Percentiles rank a stretch among this genome's conserved stretches.
Conservation (phyloP, 371 early-diverging fungal species). For the Actinomortierella ambigua region DNA sequence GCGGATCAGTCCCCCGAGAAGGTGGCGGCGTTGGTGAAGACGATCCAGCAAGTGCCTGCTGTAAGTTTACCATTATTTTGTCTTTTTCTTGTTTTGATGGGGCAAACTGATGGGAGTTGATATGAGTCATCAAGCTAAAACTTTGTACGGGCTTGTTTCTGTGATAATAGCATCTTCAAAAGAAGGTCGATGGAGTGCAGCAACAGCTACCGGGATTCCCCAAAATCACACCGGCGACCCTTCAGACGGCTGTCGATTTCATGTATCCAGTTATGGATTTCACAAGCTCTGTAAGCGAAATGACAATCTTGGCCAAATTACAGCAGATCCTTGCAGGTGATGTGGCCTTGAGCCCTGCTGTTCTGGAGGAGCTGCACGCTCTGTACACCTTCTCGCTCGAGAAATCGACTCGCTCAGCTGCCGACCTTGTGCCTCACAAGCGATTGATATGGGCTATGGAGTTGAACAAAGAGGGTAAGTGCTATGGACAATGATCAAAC, state of each 20-base stretch:
- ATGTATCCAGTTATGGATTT: slow-evolving; percentile 61
- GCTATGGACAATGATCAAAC: too few species aligned
- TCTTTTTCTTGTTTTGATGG: neutral
- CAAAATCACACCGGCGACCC: slow-evolving; percentile 23
- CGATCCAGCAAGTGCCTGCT: slow-evolving; percentile 61
- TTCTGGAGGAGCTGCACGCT: slow-evolving; percentile 34
- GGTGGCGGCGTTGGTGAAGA: slow-evolving; percentile 56
- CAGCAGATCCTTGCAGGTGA: slow-evolving; percentile 29
- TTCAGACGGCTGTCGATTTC: slow-evolving; percentile 28
- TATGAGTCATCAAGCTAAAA: too few species aligned
- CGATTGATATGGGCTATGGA: slow-evolving; percentile 71
- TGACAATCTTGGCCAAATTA: slow-evolving; percentile 56
- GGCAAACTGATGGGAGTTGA: too few species aligned
- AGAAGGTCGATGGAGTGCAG: slow-evolving; percentile 46
- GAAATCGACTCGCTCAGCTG: slow-evolving; percentile 63
- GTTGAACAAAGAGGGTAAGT: slow-evolving; percentile 38
- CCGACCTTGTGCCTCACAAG: slow-evolving; percentile 71
- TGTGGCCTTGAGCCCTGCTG: slow-evolving; percentile 6
- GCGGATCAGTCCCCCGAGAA: slow-evolving; percentile 63
- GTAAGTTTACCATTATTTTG: slow-evolving; percentile 28
- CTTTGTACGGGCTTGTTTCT: too few species aligned
- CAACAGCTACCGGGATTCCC: slow-evolving; percentile 42
- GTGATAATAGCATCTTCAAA: slow-evolving; percentile 45
- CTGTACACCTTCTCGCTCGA: slow-evolving; percentile 56
- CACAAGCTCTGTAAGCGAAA: slow-evolving; percentile 56